Evolutionary conservation across 1,284 basidiomycete species (phyloP), one percentile per base, ranked within the genome.

Genomic region (Cutaneotrichosporon cavernicola): DNA sequence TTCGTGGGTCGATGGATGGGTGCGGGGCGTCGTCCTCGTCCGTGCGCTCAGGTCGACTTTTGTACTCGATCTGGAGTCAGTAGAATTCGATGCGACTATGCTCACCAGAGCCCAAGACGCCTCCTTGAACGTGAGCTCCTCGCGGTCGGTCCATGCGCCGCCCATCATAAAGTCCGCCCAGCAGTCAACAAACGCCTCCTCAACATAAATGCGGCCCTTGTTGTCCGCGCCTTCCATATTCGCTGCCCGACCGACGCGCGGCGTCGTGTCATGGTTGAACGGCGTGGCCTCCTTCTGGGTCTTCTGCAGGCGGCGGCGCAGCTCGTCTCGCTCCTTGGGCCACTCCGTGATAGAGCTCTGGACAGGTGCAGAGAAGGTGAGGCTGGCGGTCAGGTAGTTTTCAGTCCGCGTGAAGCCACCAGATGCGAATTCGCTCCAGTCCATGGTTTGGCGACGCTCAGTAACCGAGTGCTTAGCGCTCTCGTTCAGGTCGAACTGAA

Each of bases 61-160:
- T 91, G 82, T 89, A 93, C 76, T 93, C 91, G 64, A 92, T 86
- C 91, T 93, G 51, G 6, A 3, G 34, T 46, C 11, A 53, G 51
- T 61, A 66, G 34, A 64, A 30, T 55, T 22, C 46, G 11, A 34
- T 5, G 8, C n/a, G 26, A n/a, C 43, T 53, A 51, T 59, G 84
- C 87, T 81, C 73, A 93, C 92, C 82, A 96, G 72, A n/a, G 89
- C 90, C 91, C 91, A 95, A 73, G 91, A 91, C 67, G 90, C 90
- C 71, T 93, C 90, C 70, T 89, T 84, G 75, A 92, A 90, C 5
- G 88, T 83, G 68, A 88, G 84, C 73, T 91, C 90, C 4, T 82
- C 84, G 65, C 88, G 81, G 70, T 91, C 88, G 83, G 87, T 85
- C 90, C 90, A 91, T 0, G 88, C 89, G 26, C 87, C 87, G 32